These are phyloP conservation scores for Lactarius quietus DNA, from an alignment of 768 basidiomycete species.

Conservation along the genomic window DNA sequence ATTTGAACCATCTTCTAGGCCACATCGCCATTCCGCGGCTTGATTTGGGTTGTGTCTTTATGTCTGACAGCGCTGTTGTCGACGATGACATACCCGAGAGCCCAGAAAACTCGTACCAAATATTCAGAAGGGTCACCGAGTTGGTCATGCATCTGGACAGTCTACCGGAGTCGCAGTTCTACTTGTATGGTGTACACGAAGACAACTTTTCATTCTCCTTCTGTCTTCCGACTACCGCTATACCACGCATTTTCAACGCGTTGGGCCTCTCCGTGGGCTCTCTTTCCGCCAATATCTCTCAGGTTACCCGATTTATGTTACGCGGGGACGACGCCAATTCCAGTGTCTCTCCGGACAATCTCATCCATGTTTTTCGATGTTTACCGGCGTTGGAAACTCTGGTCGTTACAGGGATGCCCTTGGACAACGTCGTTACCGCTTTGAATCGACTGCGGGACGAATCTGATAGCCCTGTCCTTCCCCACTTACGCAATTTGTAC, in stretches of 20 bases:
- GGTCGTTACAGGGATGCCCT: conserved; percentile 18
- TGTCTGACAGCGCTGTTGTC: conserved; percentile 21
- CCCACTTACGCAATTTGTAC: conserved; percentile 11
- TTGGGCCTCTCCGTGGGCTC: conserved; percentile 12
- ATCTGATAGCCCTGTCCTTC: conserved; percentile 12
- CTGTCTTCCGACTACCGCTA: conserved; percentile 17
- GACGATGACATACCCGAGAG: conserved; percentile 21
- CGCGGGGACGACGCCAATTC: conserved; percentile 20
- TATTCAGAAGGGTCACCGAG: conserved; percentile 16
- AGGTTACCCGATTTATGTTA: conserved; percentile 15
- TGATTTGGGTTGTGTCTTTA: conserved; percentile 14
- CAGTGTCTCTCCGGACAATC: conserved; percentile 13
- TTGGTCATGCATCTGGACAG: conserved; percentile 23
- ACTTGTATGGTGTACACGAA: conserved; percentile 17
- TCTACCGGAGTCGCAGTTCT: conserved; percentile 20
- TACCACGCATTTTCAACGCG: conserved; percentile 9
- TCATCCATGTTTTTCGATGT: conserved; percentile 16
- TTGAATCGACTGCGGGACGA: conserved; percentile 18
- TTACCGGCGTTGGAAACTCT: conserved; percentile 20
- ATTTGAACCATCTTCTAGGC: conserved; percentile 14
- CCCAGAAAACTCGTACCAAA: conserved; percentile 7
- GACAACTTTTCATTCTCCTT: conserved; percentile 17
- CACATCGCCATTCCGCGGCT: conserved; percentile 18
- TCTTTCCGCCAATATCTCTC: conserved; percentile 16
- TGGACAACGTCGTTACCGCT: conserved; percentile 17